Evolutionary conservation across 768 basidiomycete genomes (phyloP).

Genomic region (Tulasnella sp.): DNA sequence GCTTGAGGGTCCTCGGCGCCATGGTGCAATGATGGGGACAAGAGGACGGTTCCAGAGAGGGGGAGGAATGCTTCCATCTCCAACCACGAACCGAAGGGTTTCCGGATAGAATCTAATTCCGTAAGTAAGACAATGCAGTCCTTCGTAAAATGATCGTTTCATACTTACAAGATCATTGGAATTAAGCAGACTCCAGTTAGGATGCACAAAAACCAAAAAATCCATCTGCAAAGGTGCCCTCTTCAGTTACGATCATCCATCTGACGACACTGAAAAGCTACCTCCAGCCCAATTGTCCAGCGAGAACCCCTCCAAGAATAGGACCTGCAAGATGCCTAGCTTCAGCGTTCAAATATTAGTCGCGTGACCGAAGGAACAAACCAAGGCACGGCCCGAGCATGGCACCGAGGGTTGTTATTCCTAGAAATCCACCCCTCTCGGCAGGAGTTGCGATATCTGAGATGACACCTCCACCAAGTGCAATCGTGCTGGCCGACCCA

Average conservation of each 20-base stretch:
- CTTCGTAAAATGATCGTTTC: not conserved
- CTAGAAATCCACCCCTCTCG: slow-evolving; percentile 76
- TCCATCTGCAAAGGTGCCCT: slow-evolving; percentile 48
- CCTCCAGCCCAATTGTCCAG: slow-evolving; percentile 19
- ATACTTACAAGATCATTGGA: slow-evolving; percentile 48
- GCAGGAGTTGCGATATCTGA: slow-evolving; percentile 73
- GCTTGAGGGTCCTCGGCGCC: slow-evolving; percentile 20
- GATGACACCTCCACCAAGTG: slow-evolving; percentile 76
- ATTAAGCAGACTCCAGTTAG: slow-evolving; percentile 53
- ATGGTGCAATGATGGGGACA: slow-evolving; percentile 42
- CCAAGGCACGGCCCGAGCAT: slow-evolving; percentile 35
- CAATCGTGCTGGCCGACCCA: slow-evolving; percentile 79
- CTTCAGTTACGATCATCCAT: slow-evolving; percentile 12
- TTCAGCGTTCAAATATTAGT: not conserved
- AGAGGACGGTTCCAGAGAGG: slow-evolving; percentile 42
- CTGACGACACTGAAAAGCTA: not conserved
- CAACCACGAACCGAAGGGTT: slow-evolving; percentile 43
- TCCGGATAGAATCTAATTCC: slow-evolving; percentile 41
- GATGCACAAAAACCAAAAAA: slow-evolving; percentile 67
- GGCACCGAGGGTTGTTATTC: slow-evolving; percentile 45
- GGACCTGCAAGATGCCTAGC: not conserved
- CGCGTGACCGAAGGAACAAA: not conserved
- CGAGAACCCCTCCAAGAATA: slow-evolving; percentile 20
- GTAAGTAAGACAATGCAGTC: not conserved
- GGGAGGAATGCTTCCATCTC: slow-evolving; percentile 39